A percentile compares a stretch with the other conserved stretches of the same genome.
Conservation (phyloP, 768 basidiomycete genomes). For the Solioccasus polychromus region DNA sequence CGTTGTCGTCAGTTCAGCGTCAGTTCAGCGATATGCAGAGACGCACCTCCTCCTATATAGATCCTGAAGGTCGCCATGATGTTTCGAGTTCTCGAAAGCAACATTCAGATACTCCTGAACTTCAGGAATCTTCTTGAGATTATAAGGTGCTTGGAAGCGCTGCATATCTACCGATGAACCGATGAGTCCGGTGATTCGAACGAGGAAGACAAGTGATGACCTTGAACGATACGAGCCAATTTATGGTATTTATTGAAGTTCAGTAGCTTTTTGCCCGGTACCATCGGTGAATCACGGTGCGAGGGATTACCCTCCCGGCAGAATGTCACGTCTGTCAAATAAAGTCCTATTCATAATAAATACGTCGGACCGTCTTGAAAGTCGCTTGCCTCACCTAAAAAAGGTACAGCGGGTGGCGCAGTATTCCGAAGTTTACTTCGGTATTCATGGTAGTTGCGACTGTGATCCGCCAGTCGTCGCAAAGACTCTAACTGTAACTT, state of each 20-base stretch:
- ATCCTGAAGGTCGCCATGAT: slow-evolving; percentile 81
- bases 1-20: slow-evolving; percentile 1
- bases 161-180: slow-evolving; percentile 65
- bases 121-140: slow-evolving; percentile 85
- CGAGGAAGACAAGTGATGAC: slow-evolving; percentile 32
- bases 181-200: not conserved
- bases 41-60: slow-evolving; percentile 80
- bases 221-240: slow-evolving; percentile 80
- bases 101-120: slow-evolving; percentile 76
- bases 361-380: not conserved
- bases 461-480: slow-evolving; percentile 86
- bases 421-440: slow-evolving; percentile 82
- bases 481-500: slow-evolving; percentile 73
- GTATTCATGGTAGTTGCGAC: slow-evolving; percentile 89
- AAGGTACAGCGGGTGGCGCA: slow-evolving; percentile 91
- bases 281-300: slow-evolving; percentile 73
- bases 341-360: slow-evolving; percentile 55
- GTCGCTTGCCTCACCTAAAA: slow-evolving; percentile 62
- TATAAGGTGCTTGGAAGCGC: slow-evolving; percentile 85
- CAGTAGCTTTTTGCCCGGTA: slow-evolving; percentile 74
- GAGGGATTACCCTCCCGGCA: slow-evolving; percentile 94
- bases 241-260: slow-evolving; percentile 98
- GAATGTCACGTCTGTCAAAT: slow-evolving; percentile 91
- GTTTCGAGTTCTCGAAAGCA: slow-evolving; percentile 71
- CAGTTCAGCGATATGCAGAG: not conserved